phyloP scores from a whole-genome alignment of 805 yeast genomes.

The Saccharomyces mikatae region DNA sequence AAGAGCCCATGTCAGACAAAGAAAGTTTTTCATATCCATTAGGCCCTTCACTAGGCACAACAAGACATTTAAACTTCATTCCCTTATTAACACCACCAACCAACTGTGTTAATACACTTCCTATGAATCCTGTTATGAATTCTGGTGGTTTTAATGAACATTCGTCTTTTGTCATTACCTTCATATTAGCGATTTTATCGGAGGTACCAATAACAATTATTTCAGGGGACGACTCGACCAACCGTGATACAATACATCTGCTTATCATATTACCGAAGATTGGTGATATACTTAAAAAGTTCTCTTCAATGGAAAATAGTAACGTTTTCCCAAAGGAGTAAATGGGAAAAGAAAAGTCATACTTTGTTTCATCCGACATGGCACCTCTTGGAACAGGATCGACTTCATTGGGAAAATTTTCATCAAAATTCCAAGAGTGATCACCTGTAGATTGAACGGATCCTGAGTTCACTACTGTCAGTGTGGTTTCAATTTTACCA shows the following conservation, averaged over 20 bases:
- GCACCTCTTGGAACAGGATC: conserved; percentile 11
- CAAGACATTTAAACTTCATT: conserved; percentile 10
- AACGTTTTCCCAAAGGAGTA: conserved; percentile 12
- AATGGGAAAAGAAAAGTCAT: conserved; percentile 16
- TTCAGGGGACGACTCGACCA: conserved; percentile 14
- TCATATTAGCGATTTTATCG: conserved; percentile 21
- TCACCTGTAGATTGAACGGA: not conserved
- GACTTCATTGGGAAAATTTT: conserved; percentile 23
- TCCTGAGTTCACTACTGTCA: conserved; percentile 4
- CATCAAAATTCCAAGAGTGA: conserved; percentile 20
- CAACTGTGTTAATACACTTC: conserved; percentile 33
- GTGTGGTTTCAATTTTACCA: conserved; percentile 13
- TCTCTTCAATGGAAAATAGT: conserved; percentile 23
- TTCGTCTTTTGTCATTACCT: conserved; percentile 21
- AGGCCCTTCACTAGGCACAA: conserved; percentile 52
- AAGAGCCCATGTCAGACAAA: conserved; percentile 19
- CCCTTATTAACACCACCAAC: conserved; percentile 5
- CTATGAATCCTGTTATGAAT: conserved; percentile 50
- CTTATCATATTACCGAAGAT: conserved; percentile 29
- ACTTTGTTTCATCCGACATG: conserved; percentile 5
- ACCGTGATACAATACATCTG: conserved; percentile 3
- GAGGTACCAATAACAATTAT: conserved; percentile 21
- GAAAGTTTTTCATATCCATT: conserved; percentile 49
- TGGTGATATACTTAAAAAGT: conserved; percentile 29
- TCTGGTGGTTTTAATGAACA: conserved; percentile 47